Evolutionary conservation across 345 rosid species (phyloP), one percentile per base, ranked within the genome.

Genomic region (Syzygium jambos): DNA sequence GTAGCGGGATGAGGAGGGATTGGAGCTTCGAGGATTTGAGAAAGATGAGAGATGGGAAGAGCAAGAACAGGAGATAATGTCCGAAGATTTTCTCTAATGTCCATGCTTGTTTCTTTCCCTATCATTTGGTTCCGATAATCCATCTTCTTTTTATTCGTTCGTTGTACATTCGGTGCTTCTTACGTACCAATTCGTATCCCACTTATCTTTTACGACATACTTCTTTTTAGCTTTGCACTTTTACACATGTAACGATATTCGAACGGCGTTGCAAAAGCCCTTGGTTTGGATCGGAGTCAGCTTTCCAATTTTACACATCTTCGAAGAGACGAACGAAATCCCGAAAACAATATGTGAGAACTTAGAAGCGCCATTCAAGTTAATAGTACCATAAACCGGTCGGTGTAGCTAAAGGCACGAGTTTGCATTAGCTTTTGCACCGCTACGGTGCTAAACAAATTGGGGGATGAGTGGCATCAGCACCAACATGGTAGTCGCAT

Each of bases 21-120:
- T 97, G 98, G 99, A 97, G 98, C 92, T 96, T 97, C 86, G 98
- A 97, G 91, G 94, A 96, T 91, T 91, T 96, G 89, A 84, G 90
- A 86, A 86, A 85, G 16, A 2, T 19, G 7, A 88, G 86, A 78
- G 86, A 51, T 19, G 86, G 19, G 88, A 88, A 6, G 84, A 52
- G 85, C 54, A 80, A 52, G 51, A 49, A 51, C 77, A 30, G 49
- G 49, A 73, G 25, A 73, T 73, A 25, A 56, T 56, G n/a, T 56
- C 5, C 78, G n/a, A 56, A 65, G 41, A 65, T 30, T 29, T 15
- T 56, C 63, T n/a, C 30, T 27, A 59, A 59, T 59, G 68, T 59
- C 68, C 73, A n/a, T 61, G n/a, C 34, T n/a, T 68, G 78, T 68
- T 68, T 68, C 9, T 34, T 15, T 68, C 23, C 25, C 46, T 9